Percentiles rank a stretch among this genome's conserved stretches.
phyloP scores from a whole-genome alignment of 1,284 basidiomycete species.

The Ustilago nuda region DNA sequence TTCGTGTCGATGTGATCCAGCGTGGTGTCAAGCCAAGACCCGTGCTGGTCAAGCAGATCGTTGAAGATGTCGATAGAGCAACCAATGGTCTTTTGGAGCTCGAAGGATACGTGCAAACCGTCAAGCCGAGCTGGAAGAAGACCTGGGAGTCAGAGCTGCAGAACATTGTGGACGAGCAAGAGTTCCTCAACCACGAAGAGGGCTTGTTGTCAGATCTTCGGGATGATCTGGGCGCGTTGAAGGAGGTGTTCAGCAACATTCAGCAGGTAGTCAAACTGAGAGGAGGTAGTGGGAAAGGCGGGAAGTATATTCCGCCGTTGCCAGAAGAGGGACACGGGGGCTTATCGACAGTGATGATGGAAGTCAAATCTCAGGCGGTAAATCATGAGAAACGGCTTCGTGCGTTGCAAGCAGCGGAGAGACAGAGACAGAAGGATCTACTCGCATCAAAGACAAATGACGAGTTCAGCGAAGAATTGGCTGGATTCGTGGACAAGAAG shows the following conservation, averaged over 20 bases:
- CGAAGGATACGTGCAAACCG: constrained; percentile 84
- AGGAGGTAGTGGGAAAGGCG: constrained; percentile 43
- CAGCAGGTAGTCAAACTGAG: constrained; percentile 68
- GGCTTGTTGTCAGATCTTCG: constrained; percentile 63
- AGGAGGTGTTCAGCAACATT: constrained; percentile 67
- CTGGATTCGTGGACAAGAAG: constrained; percentile 67
- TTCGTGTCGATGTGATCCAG: constrained; percentile 91
- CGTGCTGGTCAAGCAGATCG: constrained; percentile 78
- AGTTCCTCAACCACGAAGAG: constrained; percentile 77
- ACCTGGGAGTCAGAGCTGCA: constrained; percentile 97
- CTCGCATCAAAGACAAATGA: constrained; percentile 54
- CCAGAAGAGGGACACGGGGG: constrained; percentile 67
- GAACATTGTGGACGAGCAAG: constrained; percentile 96
- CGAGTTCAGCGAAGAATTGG: constrained; percentile 66
- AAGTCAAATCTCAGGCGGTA: constrained; percentile 65
- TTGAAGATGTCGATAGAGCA: constrained; percentile 80
- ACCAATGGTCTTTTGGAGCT: constrained; percentile 81
- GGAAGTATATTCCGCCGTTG: constrained; percentile 62
- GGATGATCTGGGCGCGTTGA: constrained; percentile 61
- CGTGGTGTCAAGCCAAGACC: constrained; percentile 87
- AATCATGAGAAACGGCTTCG: constrained; percentile 68
- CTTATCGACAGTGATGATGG: constrained; percentile 67
- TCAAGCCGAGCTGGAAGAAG: constrained; percentile 98
- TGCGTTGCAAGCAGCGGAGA: constrained; percentile 65
- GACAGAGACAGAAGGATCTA: constrained; percentile 61